Percentiles rank a stretch among this genome's conserved stretches.
Evolutionary conservation across 192 early-diverging fungal genomes (phyloP).

Genomic region (Pilaira anomala): DNA sequence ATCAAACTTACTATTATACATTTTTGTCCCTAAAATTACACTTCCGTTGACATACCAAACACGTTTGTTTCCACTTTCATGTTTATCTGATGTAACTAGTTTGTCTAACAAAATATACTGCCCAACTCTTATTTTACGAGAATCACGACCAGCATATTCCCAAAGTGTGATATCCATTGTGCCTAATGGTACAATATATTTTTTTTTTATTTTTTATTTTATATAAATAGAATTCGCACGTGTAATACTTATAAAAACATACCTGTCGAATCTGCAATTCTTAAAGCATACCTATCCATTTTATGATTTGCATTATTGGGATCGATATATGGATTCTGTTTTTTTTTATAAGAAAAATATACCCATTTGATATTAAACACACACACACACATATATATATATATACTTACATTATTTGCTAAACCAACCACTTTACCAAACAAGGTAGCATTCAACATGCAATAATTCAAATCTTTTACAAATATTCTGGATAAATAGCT

Average conservation of each 20-base stretch:
- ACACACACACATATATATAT: neutral
- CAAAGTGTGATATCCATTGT: slow-evolving; percentile 29
- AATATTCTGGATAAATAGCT: slow-evolving; percentile 3
- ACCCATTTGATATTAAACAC: neutral
- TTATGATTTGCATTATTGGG: neutral
- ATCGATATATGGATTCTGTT: slow-evolving; percentile 20
- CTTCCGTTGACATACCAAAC: slow-evolving; percentile 34
- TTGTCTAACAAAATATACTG: slow-evolving; percentile 21
- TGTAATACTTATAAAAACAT: neutral
- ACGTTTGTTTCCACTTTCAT: neutral
- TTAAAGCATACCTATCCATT: slow-evolving; percentile 30
- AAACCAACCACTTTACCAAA: slow-evolving; percentile 19
- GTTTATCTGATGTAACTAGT: slow-evolving; percentile 9
- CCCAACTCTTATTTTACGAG: slow-evolving; percentile 13
- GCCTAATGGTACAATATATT: slow-evolving; percentile 1
- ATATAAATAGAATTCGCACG: slow-evolving; percentile 9
- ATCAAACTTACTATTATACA: slow-evolving; percentile 23
- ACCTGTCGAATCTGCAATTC: slow-evolving; percentile 26
- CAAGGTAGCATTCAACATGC: slow-evolving; percentile 27
- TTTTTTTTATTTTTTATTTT: neutral
- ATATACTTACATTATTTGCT: slow-evolving; percentile 26
- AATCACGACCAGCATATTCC: slow-evolving; percentile 20
- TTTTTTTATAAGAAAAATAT: too few species aligned
- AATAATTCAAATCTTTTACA: slow-evolving; percentile 8
- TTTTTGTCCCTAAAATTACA: slow-evolving; percentile 13